These are phyloP conservation scores for Pyrus hybrid DNA, from an alignment of 331 rosid genomes.

Conservation along the genomic window DNA sequence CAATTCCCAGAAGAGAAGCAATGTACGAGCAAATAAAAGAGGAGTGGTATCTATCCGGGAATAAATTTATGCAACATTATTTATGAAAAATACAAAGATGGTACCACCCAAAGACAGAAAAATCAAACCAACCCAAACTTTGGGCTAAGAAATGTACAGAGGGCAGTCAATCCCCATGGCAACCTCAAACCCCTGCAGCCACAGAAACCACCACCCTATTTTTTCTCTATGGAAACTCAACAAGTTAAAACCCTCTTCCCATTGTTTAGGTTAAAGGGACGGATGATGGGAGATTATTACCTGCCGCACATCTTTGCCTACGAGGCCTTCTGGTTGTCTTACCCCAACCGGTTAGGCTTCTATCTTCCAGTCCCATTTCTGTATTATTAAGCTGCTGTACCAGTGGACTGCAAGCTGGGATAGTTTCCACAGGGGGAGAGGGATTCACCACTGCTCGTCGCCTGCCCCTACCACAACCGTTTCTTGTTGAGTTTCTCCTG, in stretches of 20 bases:
- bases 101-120: conserved; percentile 39
- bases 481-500: conserved; percentile 71
- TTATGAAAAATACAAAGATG: conserved; percentile 66
- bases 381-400: conserved; percentile 53
- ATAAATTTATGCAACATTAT: conserved; percentile 76
- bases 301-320: conserved; percentile 79
- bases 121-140: conserved; percentile 66
- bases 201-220: conserved; percentile 33
- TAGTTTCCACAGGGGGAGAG: conserved; percentile 30
- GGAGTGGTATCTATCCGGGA: conserved; percentile 37
- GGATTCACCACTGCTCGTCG: conserved; percentile 40
- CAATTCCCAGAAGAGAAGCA: conserved; percentile 12
- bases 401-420: conserved; percentile 41
- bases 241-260: conserved; percentile 36
- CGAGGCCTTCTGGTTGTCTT: conserved; percentile 95
- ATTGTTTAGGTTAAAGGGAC: conserved; percentile 55
- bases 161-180: conserved; percentile 33
- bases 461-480: conserved; percentile 81
- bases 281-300: conserved; percentile 35
- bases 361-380: conserved; percentile 77
- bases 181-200: conserved; percentile 34
- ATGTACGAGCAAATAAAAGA: conserved; percentile 14
- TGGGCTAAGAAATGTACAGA: conserved; percentile 65
- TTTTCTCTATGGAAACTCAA: conserved; percentile 47
- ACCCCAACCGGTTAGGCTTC: conserved; percentile 96